Conservation (phyloP, 441 rosid species). For the Adansonia grandidieri region DNA sequence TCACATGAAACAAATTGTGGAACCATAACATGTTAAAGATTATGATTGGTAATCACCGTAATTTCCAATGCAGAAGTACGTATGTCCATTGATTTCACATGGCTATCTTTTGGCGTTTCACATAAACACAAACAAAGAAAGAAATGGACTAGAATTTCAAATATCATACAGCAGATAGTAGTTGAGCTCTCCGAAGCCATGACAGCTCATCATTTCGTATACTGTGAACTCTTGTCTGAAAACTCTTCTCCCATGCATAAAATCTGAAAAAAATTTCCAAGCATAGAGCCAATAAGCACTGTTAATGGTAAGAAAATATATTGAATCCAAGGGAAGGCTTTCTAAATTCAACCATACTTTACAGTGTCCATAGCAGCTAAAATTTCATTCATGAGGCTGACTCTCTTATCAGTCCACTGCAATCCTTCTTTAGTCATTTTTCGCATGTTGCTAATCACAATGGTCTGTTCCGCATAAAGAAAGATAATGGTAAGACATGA, state of each 20-base stretch:
- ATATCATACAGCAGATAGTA: slow-evolving; percentile 75
- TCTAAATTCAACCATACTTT: slow-evolving; percentile 63
- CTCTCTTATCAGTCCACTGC: slow-evolving; percentile 94
- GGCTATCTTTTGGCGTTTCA: slow-evolving; percentile 7
- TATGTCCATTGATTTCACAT: not conserved
- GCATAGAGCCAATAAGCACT: slow-evolving; percentile 22
- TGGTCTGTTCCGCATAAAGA: slow-evolving; percentile 54
- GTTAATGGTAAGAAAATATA: slow-evolving; percentile 8
- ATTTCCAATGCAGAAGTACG: not conserved
- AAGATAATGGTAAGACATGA: slow-evolving; percentile 22
- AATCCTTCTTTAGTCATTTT: slow-evolving; percentile 89
- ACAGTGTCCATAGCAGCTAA: slow-evolving; percentile 95
- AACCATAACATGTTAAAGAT: not conserved
- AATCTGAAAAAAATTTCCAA: slow-evolving; percentile 59
- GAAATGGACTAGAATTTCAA: slow-evolving; percentile 9
- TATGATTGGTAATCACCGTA: not conserved
- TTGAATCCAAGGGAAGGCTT: slow-evolving; percentile 7
- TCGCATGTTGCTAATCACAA: slow-evolving; percentile 82
- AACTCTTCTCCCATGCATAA: slow-evolving; percentile 98
- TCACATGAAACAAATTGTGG: not conserved
- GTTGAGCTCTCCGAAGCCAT: slow-evolving; percentile 84
- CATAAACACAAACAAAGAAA: not conserved
- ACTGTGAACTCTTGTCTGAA: slow-evolving; percentile 71
- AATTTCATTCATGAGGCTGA: slow-evolving; percentile 87
- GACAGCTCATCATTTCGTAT: slow-evolving; percentile 78